Percentiles rank a stretch among this genome's conserved stretches.
Conservation (phyloP, 306 rosid genomes). For the Neltuma alba region DNA sequence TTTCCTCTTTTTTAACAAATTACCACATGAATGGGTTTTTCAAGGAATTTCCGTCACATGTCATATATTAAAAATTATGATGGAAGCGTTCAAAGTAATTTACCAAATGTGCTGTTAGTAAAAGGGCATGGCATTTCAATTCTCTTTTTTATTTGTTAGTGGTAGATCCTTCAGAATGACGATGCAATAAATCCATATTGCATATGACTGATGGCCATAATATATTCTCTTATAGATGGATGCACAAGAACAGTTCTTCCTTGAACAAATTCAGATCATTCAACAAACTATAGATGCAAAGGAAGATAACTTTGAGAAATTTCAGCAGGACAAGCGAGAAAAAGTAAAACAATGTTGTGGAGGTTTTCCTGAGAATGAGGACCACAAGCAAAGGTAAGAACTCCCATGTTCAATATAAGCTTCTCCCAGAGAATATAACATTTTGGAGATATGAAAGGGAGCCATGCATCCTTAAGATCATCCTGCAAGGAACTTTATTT, state of each 20-base stretch:
- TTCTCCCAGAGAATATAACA: not conserved
- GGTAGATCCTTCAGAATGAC: not conserved
- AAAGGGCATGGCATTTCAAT: not conserved
- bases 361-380: slow-evolving; percentile 29
- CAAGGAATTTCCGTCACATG: not conserved
- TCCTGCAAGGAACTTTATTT: not conserved
- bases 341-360: not conserved
- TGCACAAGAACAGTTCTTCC: slow-evolving; percentile 29
- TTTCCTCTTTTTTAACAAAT: not conserved
- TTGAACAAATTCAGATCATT: slow-evolving; percentile 39
- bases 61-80: not conserved
- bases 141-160: not conserved
- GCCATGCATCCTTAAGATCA: no score
- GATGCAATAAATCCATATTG: not conserved
- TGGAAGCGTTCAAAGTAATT: not conserved
- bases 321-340: slow-evolving; percentile 31
- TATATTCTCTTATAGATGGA: slow-evolving; percentile 42
- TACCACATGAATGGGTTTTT: not conserved
- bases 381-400: slow-evolving; percentile 28
- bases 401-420: not conserved
- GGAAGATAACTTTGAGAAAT: slow-evolving; percentile 34
- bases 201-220: not conserved
- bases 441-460: no score
- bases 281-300: slow-evolving; percentile 39
- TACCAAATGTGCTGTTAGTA: not conserved